Conservation (phyloP, 2,329 filamentous ascomycete species). For the Thielaviopsis populi region DNA sequence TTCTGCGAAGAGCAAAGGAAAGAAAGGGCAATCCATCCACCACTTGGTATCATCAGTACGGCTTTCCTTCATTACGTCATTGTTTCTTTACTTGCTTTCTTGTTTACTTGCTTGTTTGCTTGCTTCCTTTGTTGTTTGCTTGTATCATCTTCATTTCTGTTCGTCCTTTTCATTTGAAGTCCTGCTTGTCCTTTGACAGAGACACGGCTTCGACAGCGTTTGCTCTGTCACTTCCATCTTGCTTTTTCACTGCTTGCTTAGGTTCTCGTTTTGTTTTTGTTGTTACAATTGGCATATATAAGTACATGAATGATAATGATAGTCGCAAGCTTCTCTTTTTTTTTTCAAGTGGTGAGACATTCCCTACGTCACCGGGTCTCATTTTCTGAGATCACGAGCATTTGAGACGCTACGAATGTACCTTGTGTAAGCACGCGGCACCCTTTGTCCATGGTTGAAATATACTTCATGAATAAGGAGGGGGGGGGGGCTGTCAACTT, state of each 20-base stretch:
- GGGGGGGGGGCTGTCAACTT: too few relatives aligned
- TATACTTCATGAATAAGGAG: too few relatives aligned
- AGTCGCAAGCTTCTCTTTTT: background rate
- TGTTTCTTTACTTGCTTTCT: background rate
- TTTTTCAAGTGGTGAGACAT: background rate
- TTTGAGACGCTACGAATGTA: too few relatives aligned
- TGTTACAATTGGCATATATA: background rate
- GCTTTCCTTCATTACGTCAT: background rate
- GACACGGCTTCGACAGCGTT: background rate
- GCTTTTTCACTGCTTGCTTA: background rate
- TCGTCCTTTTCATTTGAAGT: background rate
- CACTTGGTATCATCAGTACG: constrained; percentile 1
- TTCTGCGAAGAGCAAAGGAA: constrained; percentile 6
- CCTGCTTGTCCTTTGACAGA: background rate
- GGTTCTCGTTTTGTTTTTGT: background rate
- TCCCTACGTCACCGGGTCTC: too few relatives aligned
- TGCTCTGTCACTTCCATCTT: background rate
- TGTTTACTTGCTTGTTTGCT: background rate
- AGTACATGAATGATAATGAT: background rate
- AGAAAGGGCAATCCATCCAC: background rate
- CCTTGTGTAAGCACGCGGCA: too few relatives aligned
- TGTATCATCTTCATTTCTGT: background rate
- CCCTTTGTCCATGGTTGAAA: too few relatives aligned
- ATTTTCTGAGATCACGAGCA: too few relatives aligned
- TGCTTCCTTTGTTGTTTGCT: background rate